These are phyloP conservation scores for Citrus australasica DNA, from an alignment of 345 rosid genomes.

Conservation along the genomic window DNA sequence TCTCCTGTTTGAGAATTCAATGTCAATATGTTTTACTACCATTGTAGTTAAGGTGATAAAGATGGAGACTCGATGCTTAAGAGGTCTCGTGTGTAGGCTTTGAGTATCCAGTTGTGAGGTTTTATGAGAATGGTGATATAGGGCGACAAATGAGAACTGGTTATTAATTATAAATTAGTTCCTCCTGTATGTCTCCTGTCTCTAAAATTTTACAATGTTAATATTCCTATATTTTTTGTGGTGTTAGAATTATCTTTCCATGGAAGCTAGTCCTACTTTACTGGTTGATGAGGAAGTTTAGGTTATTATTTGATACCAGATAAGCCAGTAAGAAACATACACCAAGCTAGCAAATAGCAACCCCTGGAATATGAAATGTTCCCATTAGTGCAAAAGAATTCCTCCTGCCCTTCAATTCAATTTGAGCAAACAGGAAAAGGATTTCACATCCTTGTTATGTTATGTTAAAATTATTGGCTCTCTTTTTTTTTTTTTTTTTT, in stretches of 20 bases:
- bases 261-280: neutral
- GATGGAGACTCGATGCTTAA: neutral
- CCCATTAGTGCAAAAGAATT: neutral
- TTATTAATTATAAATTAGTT: neutral
- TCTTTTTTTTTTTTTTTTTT: no score
- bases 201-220: neutral
- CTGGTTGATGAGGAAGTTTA: neutral
- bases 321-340: neutral
- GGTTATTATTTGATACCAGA: neutral
- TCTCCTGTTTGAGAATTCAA: slow-evolving; percentile 7
- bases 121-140: slow-evolving; percentile 28
- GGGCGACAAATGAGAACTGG: slow-evolving; percentile 18
- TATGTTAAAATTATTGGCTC: neutral
- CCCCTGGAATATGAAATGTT: no score
- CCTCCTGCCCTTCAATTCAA: neutral
- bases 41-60: neutral
- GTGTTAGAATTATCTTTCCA: neutral
- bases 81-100: slow-evolving; percentile 13
- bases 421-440: neutral
- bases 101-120: slow-evolving; percentile 13
- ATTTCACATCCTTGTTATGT: neutral
- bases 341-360: no score
- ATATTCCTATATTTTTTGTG: neutral
- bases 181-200: neutral
- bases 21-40: slow-evolving; percentile 14